phyloP scores from a whole-genome alignment of 352 stramenopile species.

The Peronosclerospora sorghi region DNA sequence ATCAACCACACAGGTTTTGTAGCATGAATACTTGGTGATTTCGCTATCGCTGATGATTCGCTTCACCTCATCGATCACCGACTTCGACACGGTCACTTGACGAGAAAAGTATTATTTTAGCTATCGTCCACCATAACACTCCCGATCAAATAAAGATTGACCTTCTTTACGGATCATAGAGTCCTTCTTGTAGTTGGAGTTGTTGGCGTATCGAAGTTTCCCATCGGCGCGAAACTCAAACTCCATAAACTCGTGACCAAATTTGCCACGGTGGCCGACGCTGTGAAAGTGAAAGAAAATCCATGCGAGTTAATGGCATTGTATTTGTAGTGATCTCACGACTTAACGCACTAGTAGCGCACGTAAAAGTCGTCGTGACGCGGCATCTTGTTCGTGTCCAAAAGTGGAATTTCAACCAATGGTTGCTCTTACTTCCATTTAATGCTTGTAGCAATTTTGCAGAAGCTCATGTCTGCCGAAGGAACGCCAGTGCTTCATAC shows the following conservation, averaged over 20 bases:
- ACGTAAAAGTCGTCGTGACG: constrained; percentile 78
- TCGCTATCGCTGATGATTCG: constrained; percentile 88
- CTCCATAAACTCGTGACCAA: constrained; percentile 96
- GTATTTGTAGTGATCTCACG: too few relatives aligned
- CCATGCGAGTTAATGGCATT: not conserved
- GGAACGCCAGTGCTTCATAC: constrained; percentile 18
- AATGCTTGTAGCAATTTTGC: not conserved
- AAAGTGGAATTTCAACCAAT: constrained; percentile 15
- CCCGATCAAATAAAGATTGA: constrained; percentile 8
- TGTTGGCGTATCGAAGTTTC: constrained; percentile 95
- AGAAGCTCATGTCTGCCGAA: constrained; percentile 21
- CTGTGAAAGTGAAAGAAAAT: constrained; percentile 18
- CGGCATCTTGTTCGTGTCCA: constrained; percentile 31
- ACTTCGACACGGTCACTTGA: constrained; percentile 82
- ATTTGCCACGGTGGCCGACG: constrained; percentile 93
- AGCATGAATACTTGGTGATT: constrained; percentile 77
- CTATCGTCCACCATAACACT: not conserved
- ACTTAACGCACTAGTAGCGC: constrained; percentile 71
- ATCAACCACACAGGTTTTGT: not conserved
- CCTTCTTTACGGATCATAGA: constrained; percentile 96
- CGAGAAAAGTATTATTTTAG: not conserved
- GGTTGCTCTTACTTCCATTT: not conserved
- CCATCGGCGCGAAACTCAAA: constrained; percentile 91
- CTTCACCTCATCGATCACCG: constrained; percentile 91
- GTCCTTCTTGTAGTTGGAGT: constrained; percentile 97